These are phyloP conservation scores for Graphium sp. DNA, from an alignment of 2,329 filamentous ascomycete species.

Conservation along the genomic window DNA sequence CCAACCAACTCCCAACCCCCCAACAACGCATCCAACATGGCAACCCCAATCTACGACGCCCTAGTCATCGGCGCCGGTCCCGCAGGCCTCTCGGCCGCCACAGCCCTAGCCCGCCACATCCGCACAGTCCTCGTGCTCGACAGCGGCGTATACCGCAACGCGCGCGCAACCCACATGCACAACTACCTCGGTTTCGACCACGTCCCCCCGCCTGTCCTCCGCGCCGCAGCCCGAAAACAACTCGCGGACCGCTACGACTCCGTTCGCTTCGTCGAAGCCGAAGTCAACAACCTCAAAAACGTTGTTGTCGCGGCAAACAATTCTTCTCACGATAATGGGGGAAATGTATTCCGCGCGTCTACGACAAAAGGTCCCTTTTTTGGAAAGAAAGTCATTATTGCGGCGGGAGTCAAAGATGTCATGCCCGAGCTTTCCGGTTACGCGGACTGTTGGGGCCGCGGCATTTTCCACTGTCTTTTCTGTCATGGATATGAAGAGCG, in stretches of 20 bases:
- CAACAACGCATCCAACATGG: no score
- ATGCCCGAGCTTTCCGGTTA: slow-evolving; percentile 34
- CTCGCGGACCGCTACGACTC: slow-evolving; percentile 17
- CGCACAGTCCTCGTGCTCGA: slow-evolving; percentile 30
- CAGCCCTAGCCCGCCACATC: slow-evolving; percentile 28
- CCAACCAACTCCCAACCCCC: no score
- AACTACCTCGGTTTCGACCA: slow-evolving; percentile 22
- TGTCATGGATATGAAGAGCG: slow-evolving; percentile 44
- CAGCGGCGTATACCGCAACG: slow-evolving; percentile 32
- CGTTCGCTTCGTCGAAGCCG: slow-evolving; percentile 14
- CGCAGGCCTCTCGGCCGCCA: slow-evolving; percentile 28
- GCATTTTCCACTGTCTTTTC: slow-evolving; percentile 41
- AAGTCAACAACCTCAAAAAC: slow-evolving; percentile 12
- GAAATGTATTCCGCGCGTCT: no score
- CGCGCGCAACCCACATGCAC: slow-evolving; percentile 28
- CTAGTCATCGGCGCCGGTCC: slow-evolving; percentile 36
- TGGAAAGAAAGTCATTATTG: slow-evolving; percentile 36
- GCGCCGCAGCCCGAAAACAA: slow-evolving; percentile 15
- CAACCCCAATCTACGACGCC: slow-evolving; percentile 22
- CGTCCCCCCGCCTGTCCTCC: slow-evolving; percentile 15
- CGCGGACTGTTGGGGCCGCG: slow-evolving; percentile 32
- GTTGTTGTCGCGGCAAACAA: slow-evolving; percentile 14
- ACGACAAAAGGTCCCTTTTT: no score
- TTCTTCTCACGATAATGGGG: slow-evolving; percentile 20
- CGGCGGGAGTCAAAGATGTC: slow-evolving; percentile 33